These are phyloP conservation scores for Periconia sp. DNA, from an alignment of 2,329 filamentous ascomycete genomes.

Conservation along the genomic window DNA sequence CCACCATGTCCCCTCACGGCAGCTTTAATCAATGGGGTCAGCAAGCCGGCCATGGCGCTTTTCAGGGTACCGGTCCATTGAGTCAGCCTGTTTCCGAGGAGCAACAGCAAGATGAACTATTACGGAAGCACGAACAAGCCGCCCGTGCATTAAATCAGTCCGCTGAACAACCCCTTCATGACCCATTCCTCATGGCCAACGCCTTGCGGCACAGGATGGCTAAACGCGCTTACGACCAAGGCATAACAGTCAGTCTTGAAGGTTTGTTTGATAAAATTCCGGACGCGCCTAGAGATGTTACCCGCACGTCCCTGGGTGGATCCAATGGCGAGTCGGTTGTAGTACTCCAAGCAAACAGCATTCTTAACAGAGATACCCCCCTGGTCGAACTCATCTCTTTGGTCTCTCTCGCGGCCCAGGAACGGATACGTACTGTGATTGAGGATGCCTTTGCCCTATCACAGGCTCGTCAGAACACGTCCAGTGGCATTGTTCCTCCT, in stretches of 20 bases:
- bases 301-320: slow-evolving; percentile 49
- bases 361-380: slow-evolving; percentile 70
- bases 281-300: slow-evolving; percentile 30
- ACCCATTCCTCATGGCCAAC: slow-evolving; percentile 71
- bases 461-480: slow-evolving; percentile 71
- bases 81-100: slow-evolving; percentile 65
- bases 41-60: slow-evolving; percentile 40
- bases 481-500: slow-evolving; percentile 75
- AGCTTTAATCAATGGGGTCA: slow-evolving; percentile 52
- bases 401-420: slow-evolving; percentile 79
- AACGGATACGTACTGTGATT: slow-evolving; percentile 72
- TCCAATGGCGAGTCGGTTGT: slow-evolving; percentile 65
- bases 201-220: slow-evolving; percentile 57
- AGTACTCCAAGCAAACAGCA: slow-evolving; percentile 57
- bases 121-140: slow-evolving; percentile 67
- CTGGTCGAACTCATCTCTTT: slow-evolving; percentile 82
- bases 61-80: slow-evolving; percentile 40
- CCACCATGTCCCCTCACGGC: slow-evolving; percentile 43
- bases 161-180: slow-evolving; percentile 68
- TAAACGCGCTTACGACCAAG: slow-evolving; percentile 61
- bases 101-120: slow-evolving; percentile 65
- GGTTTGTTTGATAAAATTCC: slow-evolving; percentile 51
- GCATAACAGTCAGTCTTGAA: slow-evolving; percentile 61
- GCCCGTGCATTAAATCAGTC: slow-evolving; percentile 62
- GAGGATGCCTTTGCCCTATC: slow-evolving; percentile 76